These are phyloP conservation scores for Aristolochia fimbriata DNA, from an alignment of 164 flowering plant genomes.

Conservation along the genomic window DNA sequence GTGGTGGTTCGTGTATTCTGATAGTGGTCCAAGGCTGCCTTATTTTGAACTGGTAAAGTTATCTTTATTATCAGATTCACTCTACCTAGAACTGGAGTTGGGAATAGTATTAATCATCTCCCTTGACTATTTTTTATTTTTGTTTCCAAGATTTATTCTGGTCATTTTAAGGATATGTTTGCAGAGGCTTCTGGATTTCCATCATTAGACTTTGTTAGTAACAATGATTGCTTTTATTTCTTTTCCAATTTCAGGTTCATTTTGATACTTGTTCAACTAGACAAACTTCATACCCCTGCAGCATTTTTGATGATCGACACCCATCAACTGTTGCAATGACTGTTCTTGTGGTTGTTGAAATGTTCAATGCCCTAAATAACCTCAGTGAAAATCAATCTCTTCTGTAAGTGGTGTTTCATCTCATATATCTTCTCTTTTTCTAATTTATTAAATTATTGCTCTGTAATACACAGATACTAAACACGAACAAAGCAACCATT, in stretches of 20 bases:
- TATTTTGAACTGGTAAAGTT: constrained; percentile 73
- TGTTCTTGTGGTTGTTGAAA: constrained; percentile 97
- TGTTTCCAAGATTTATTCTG: too few species aligned
- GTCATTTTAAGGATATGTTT: too few species aligned
- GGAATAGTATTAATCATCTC: too few species aligned
- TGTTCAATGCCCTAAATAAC: constrained; percentile 98
- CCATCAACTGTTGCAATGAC: constrained; percentile 99
- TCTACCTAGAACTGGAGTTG: too few species aligned
- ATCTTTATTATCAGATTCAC: background rate
- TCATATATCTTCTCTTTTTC: background rate
- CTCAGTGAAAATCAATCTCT: constrained; percentile 98
- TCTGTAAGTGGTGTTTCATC: constrained; percentile 43
- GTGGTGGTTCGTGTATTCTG: constrained; percentile 96
- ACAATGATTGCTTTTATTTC: background rate
- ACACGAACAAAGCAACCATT: too few species aligned
- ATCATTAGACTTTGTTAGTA: background rate
- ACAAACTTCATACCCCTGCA: constrained; percentile 81
- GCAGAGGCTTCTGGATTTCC: too few species aligned
- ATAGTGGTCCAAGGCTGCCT: constrained; percentile 73
- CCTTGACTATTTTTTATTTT: too few species aligned
- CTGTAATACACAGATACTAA: too few species aligned
- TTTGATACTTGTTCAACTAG: constrained; percentile 83
- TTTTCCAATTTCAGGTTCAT: constrained; percentile 49
- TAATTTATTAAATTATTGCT: background rate
- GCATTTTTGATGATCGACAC: constrained; percentile 80